A percentile compares a stretch with the other conserved stretches of the same genome.
These are phyloP conservation scores for Beverwykella pulmonaria DNA, from an alignment of 495 filamentous ascomycete genomes.

Conservation along the genomic window DNA sequence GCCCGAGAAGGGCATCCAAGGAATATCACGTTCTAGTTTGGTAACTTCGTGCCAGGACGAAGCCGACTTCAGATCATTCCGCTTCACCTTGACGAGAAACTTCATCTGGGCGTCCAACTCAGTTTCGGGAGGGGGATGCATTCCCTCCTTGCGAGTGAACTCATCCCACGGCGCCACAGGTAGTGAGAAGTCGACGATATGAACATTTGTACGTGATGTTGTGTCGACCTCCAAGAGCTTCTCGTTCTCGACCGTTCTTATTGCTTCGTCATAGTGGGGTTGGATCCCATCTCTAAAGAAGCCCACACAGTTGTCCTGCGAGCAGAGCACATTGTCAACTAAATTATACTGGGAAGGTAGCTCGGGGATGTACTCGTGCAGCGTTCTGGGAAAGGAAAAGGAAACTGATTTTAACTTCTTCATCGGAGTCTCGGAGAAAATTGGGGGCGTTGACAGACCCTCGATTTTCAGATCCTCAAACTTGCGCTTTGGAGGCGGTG, in stretches of 20 bases:
- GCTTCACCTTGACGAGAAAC: constrained; percentile 36
- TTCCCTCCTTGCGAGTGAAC: constrained; percentile 2
- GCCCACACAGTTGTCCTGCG: constrained; percentile 43
- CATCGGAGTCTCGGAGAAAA: constrained; percentile 32
- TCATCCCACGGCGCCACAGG: constrained; percentile 59
- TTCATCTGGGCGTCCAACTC: constrained; percentile 36
- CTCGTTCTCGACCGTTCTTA: constrained; percentile 60
- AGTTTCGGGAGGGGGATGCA: constrained; percentile 5
- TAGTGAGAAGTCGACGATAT: constrained; percentile 62
- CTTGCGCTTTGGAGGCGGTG: constrained; percentile 39
- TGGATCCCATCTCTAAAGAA: constrained; percentile 51
- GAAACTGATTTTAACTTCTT: constrained; percentile 46
- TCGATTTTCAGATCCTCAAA: constrained; percentile 50
- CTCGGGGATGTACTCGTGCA: constrained; percentile 39
- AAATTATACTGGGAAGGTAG: constrained; percentile 35
- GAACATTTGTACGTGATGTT: constrained; percentile 58
- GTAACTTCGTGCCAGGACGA: constrained; percentile 51
- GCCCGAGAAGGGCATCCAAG: constrained; percentile 47
- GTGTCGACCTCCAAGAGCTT: constrained; percentile 62
- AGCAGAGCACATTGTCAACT: constrained; percentile 33
- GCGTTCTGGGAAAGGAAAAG: constrained; percentile 48
- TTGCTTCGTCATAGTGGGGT: constrained; percentile 50
- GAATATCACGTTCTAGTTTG: constrained; percentile 49
- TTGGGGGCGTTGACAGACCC: constrained; percentile 47
- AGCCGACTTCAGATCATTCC: constrained; percentile 34